Base-by-base conservation (phyloP, 1,284 basidiomycete genomes). In the Erythrobasidium hasegawianum region DNA sequence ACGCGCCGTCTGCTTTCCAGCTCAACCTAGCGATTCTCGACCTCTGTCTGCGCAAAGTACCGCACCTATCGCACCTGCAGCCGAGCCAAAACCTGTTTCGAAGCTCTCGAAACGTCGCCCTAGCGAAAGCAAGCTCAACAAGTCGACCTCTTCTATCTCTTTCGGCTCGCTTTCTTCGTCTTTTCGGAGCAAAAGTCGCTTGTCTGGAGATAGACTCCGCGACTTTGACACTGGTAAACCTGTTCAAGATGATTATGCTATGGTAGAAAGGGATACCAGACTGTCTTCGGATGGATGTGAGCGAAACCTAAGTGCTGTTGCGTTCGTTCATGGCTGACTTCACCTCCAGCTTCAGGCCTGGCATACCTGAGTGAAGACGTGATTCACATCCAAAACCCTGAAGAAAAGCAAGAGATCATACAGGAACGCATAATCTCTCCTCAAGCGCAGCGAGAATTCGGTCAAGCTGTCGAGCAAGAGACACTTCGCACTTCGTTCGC, bases 351-450 rank as follows among this genome's bases (percentile, higher is more conserved):
- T 10, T 33, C 52, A 16, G 26, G 39, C 40, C 20, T 38, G n/a
- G 53, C 33, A 20, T 24, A 41, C 24, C n/a, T 33, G n/a, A 52
- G 26, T 11, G 22, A 57, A 16, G 62, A 57, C 26, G 62, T 57
- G n/a, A 18, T 65, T 5, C 54, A 65, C 33, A 65, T 65, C 24
- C 26, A 38, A 7, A 24, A 40, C 5, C 45, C 54, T 7, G 45
- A 57, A 16, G 62, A 65, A 27, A 57, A 58, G 56, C 55, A 65
- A 53, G 62, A 65, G 24, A 29, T 65, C 45, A 65, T 65, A 2
- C 62, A 65, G 22, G 62, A 65, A 39, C 62, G 62, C 26, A 65
- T 65, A 18, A 65, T 65, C 26, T 65, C 62, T 7, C 62, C 56
- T 1, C 18, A 65, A 49, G 55, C 45, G 11, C 62, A 65, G 47